These are phyloP conservation scores for Lojkania enalia DNA, from an alignment of 2,329 filamentous ascomycete species.

Conservation along the genomic window DNA sequence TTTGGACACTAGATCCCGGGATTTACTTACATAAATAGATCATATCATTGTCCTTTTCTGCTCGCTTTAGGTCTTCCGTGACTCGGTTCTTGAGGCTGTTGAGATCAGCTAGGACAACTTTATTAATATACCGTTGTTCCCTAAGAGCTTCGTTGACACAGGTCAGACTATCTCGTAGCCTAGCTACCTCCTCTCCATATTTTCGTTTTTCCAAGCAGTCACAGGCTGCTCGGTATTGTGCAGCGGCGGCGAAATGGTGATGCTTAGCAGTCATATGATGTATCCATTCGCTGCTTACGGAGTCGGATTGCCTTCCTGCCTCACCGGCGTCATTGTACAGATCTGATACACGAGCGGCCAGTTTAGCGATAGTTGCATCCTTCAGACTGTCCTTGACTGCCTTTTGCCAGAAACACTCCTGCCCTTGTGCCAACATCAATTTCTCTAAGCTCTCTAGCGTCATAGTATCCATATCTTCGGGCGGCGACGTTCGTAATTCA, in stretches of 20 bases:
- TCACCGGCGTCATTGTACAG: constrained; percentile 85
- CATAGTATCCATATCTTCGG: constrained; percentile 92
- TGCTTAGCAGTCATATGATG: constrained; percentile 97
- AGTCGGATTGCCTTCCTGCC: constrained; percentile 83
- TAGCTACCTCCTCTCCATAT: constrained; percentile 93
- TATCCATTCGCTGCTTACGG: constrained; percentile 93
- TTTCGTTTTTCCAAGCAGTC: constrained; percentile 91
- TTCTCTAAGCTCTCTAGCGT: constrained; percentile 83
- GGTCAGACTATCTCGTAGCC: constrained; percentile 76
- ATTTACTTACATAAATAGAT: constrained; percentile 74
- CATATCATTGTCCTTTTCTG: constrained; percentile 94
- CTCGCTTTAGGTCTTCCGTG: constrained; percentile 83
- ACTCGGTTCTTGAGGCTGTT: constrained; percentile 81
- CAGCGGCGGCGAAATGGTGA: constrained; percentile 93
- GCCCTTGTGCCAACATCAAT: constrained; percentile 86
- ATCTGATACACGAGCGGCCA: constrained; percentile 89
- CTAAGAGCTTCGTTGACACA: constrained; percentile 87
- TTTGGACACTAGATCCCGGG: background rate
- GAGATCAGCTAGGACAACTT: constrained; percentile 78
- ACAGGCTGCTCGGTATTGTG: constrained; percentile 87
- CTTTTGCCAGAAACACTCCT: constrained; percentile 98
- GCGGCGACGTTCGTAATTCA: constrained; percentile 79
- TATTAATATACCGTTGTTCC: constrained; percentile 80
- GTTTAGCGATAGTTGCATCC: constrained; percentile 86
- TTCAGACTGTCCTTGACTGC: constrained; percentile 93